Conservation (phyloP, 2,329 filamentous ascomycete genomes). For the Dothistroma pini region DNA sequence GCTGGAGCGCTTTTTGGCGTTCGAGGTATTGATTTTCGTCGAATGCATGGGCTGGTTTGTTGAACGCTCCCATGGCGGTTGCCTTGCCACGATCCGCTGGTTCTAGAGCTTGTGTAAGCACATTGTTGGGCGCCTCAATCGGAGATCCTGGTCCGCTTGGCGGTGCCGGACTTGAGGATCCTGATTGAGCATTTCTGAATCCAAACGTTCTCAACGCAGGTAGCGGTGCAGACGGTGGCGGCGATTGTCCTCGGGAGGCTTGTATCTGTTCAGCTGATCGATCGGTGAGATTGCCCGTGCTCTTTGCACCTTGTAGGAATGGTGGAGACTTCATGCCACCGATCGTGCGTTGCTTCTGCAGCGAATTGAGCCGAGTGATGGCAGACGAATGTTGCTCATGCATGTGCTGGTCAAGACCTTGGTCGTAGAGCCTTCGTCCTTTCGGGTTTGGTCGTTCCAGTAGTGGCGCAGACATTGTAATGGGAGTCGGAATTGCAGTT, state of each 20-base stretch:
- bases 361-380: conserved; percentile 72
- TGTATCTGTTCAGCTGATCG: conserved; percentile 33
- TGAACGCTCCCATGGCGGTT: conserved; percentile 68
- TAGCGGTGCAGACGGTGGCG: conserved; percentile 38
- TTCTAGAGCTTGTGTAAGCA: conserved; percentile 61
- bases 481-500: conserved; percentile 29
- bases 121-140: conserved; percentile 63
- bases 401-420: conserved; percentile 72
- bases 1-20: conserved; percentile 74
- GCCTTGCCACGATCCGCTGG: conserved; percentile 77
- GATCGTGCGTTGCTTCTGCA: conserved; percentile 61
- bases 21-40: conserved; percentile 83
- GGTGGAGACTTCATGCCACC: conserved; percentile 48
- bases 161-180: conserved; percentile 37
- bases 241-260: conserved; percentile 38
- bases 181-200: conserved; percentile 34
- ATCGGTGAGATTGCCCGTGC: conserved; percentile 64
- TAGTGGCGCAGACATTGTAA: conserved; percentile 22
- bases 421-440: conserved; percentile 74
- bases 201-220: conserved; percentile 37
- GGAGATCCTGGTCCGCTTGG: conserved; percentile 45
- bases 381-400: conserved; percentile 77
- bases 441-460: conserved; percentile 67
- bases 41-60: conserved; percentile 70
- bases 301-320: conserved; percentile 41